A percentile compares a stretch with the other conserved stretches of the same genome.
Evolutionary conservation across 305 asterid species (phyloP).

Genomic region (Fraxinus angustifolia): DNA sequence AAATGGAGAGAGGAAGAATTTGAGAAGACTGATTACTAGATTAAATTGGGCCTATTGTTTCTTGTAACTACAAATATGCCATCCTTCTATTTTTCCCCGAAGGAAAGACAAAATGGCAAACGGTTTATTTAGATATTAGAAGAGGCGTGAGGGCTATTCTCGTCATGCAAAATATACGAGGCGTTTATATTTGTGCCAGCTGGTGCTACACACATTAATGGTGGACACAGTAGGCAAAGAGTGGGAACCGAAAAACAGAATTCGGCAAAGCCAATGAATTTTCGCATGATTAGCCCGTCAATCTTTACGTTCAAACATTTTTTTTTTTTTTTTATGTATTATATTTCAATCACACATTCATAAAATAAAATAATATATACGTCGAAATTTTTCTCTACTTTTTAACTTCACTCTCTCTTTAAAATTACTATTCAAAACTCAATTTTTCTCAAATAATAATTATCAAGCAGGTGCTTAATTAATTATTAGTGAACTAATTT

Average conservation of each 20-base stretch:
- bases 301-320: too few species aligned
- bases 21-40: conserved; percentile 12
- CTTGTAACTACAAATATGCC: conserved; percentile 17
- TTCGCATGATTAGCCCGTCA: background rate
- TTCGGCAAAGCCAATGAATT: background rate
- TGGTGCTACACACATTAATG: background rate
- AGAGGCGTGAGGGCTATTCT: background rate
- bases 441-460: too few species aligned
- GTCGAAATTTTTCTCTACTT: too few species aligned
- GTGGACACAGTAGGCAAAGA: background rate
- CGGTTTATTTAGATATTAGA: background rate
- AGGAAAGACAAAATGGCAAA: background rate
- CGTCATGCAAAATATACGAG: background rate
- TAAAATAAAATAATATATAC: too few species aligned
- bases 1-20: conserved; percentile 21
- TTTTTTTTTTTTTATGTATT: too few species aligned
- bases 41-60: background rate
- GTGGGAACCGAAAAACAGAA: background rate
- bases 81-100: background rate
- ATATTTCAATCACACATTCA: too few species aligned
- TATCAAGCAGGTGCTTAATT: too few species aligned
- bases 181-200: background rate
- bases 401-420: too few species aligned
- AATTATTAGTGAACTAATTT: background rate
- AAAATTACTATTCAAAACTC: too few species aligned